phyloP scores from a whole-genome alignment of 345 rosid species.

The Brassica rapa region DNA sequence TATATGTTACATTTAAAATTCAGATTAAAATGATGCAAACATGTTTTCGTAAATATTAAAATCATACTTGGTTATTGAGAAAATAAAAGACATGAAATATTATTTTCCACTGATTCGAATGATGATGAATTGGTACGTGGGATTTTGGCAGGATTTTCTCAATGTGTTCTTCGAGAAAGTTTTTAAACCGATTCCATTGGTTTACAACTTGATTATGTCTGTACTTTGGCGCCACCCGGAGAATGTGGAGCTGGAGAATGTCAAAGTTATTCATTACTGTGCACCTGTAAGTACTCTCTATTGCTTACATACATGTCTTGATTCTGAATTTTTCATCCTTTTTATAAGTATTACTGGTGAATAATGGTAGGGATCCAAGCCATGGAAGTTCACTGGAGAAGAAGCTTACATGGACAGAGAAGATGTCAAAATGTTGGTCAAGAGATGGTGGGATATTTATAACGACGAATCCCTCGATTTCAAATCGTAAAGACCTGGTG shows the following conservation, averaged over 20 bases:
- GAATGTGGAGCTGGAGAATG: constrained; percentile 56
- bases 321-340: not conserved
- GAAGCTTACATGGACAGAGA: constrained; percentile 60
- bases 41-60: not conserved
- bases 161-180: constrained; percentile 46
- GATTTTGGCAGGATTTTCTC: constrained; percentile 58
- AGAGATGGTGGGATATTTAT: constrained; percentile 60
- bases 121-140: not conserved
- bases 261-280: constrained; percentile 48
- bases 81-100: not conserved
- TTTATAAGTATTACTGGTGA: not conserved
- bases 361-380: constrained; percentile 52
- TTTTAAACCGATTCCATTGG: constrained; percentile 52
- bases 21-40: not conserved
- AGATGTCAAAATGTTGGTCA: constrained; percentile 50
- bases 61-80: not conserved
- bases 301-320: not conserved
- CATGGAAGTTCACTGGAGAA: constrained; percentile 62
- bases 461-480: constrained; percentile 53
- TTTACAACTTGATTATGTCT: constrained; percentile 67
- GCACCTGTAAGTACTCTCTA: not conserved
- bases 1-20: not conserved
- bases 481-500: constrained; percentile 20
- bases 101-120: not conserved
- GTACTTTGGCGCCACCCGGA: constrained; percentile 87